phyloP scores from a whole-genome alignment of 2,329 filamentous ascomycete species.

The Aspergillus luchuensis region DNA sequence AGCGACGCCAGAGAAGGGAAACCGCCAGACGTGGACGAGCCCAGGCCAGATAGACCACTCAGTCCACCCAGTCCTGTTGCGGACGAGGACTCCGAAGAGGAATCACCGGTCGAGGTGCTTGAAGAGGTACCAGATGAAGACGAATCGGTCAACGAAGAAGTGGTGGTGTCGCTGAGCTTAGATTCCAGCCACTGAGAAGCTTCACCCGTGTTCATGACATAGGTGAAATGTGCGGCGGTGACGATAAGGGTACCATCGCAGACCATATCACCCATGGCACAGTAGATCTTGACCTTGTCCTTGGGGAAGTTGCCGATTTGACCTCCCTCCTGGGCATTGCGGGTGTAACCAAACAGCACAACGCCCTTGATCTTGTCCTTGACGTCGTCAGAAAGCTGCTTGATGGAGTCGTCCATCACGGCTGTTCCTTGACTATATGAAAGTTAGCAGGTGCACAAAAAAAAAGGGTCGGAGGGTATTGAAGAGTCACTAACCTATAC shows the following conservation, averaged over 20 bases:
- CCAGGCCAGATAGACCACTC: background rate
- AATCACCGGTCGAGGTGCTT: background rate
- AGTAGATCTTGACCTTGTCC: slow-evolving; percentile 51
- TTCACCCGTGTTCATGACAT: slow-evolving; percentile 33
- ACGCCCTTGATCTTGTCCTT: slow-evolving; percentile 42
- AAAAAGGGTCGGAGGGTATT: too few relatives aligned
- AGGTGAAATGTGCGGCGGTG: slow-evolving; percentile 42
- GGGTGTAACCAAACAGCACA: slow-evolving; percentile 48
- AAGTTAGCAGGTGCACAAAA: background rate
- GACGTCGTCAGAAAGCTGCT: slow-evolving; percentile 33
- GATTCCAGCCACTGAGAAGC: slow-evolving; percentile 33
- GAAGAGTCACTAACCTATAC: slow-evolving; percentile 33
- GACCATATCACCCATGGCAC: slow-evolving; percentile 52
- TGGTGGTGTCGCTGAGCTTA: slow-evolving; percentile 9
- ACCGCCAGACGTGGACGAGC: background rate
- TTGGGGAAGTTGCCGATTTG: slow-evolving; percentile 46
- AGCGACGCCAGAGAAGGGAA: background rate
- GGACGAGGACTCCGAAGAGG: background rate
- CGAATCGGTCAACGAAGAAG: background rate
- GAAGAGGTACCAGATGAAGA: background rate
- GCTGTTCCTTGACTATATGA: slow-evolving; percentile 44
- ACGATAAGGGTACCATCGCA: slow-evolving; percentile 50
- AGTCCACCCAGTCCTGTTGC: background rate
- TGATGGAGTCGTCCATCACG: slow-evolving; percentile 45
- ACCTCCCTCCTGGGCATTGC: slow-evolving; percentile 42